Evolutionary conservation across 192 early-diverging fungal species (phyloP).

Genomic region (Linnemannia elongata): DNA sequence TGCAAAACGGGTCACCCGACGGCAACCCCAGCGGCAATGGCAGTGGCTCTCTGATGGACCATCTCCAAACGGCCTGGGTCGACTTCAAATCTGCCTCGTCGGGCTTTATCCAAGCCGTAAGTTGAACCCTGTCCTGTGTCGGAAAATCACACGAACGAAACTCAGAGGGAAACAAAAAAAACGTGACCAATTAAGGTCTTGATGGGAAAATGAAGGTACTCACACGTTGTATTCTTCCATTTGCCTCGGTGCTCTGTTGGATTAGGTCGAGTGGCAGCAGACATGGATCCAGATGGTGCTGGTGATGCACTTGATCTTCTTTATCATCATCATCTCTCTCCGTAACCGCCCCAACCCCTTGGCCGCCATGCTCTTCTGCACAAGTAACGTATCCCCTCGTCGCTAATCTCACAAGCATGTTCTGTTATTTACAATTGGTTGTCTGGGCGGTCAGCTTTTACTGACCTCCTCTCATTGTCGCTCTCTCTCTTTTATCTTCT

Average conservation of each 20-base stretch:
- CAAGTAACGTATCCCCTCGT: constrained; percentile 35
- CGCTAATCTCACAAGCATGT: no score
- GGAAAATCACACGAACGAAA: not conserved
- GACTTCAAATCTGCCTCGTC: constrained; percentile 28
- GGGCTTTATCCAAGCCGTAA: constrained; percentile 40
- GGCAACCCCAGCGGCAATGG: not conserved
- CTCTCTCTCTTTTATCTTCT: not conserved
- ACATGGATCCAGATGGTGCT: constrained; percentile 61
- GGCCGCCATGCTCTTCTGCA: constrained; percentile 57
- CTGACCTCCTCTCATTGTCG: not conserved
- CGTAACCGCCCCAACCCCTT: constrained; percentile 58
- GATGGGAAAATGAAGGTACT: not conserved
- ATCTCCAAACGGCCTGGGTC: constrained; percentile 26
- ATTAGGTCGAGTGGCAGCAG: constrained; percentile 67
- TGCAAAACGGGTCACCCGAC: constrained; percentile 15
- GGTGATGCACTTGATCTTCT: constrained; percentile 52
- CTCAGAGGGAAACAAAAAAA: not conserved
- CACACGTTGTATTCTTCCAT: not conserved
- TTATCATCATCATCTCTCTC: constrained; percentile 51
- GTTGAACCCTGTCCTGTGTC: not conserved
- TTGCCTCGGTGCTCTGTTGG: not conserved
- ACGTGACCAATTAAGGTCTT: not conserved
- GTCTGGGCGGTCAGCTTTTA: not conserved
- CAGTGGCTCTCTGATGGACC: constrained; percentile 5
- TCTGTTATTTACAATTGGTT: no score